Evolutionary conservation across 306 rosid genomes (phyloP).

Genomic region (Cucurbita ficifolia): DNA sequence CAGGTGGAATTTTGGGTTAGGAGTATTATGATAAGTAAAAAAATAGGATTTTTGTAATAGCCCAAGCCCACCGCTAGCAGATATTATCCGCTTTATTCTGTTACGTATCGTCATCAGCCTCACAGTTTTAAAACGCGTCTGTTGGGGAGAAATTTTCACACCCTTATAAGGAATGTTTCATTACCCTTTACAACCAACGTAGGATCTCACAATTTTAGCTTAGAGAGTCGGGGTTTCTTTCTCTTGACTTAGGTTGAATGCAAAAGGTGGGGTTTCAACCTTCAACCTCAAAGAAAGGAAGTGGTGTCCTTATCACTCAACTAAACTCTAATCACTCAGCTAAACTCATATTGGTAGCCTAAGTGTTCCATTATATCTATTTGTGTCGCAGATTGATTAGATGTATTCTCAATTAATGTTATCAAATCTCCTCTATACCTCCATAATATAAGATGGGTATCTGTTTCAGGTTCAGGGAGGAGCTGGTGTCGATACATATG

Average conservation of each 20-base stretch:
- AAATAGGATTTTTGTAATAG: background rate
- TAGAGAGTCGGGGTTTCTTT: background rate
- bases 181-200: rapidly evolving
- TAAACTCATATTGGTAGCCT: background rate
- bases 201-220: background rate
- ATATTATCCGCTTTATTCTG: no score
- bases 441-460: background rate
- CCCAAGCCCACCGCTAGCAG: no score
- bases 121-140: no score
- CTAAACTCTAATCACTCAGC: background rate
- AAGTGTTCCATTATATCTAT: background rate
- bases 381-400: background rate
- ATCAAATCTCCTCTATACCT: background rate
- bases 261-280: background rate
- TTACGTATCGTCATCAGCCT: no score
- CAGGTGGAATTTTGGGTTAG: background rate
- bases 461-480: constrained; percentile 1
- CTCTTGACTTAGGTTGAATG: background rate
- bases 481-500: constrained; percentile 23
- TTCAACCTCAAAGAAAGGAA: background rate
- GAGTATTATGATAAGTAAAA: background rate
- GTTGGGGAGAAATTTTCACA: no score
- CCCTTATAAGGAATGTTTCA: no score
- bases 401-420: background rate
- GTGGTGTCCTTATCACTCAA: background rate